Evolutionary conservation across 1,284 basidiomycete species (phyloP).

Genomic region (Apiotrichum mycotoxinovorans): DNA sequence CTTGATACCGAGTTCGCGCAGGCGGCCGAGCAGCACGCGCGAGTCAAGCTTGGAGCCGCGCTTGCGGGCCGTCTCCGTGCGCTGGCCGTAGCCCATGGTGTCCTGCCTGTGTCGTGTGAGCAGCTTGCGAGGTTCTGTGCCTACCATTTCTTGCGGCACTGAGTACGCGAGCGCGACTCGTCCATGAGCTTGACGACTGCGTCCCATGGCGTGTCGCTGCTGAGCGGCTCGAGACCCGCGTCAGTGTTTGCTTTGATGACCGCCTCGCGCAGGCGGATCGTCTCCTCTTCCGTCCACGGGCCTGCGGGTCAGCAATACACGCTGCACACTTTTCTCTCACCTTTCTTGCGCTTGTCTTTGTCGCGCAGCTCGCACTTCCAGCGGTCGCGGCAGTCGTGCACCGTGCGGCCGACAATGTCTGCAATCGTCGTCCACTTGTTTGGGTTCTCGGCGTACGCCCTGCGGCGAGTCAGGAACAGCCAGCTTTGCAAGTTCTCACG

Average conservation of each 20-base stretch:
- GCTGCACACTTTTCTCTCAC: not conserved
- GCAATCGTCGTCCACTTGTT: constrained; percentile 40
- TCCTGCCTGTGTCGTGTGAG: constrained; percentile 9
- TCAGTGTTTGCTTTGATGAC: constrained; percentile 24
- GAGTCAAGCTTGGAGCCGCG: constrained; percentile 9
- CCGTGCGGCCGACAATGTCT: constrained; percentile 32
- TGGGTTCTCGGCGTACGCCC: constrained; percentile 29
- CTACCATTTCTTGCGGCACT: constrained; percentile 8
- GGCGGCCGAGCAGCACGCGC: constrained; percentile 6
- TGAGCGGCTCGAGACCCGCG: constrained; percentile 19
- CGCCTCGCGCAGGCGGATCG: constrained; percentile 16
- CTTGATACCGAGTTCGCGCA: constrained; percentile 12
- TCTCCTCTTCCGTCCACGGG: constrained; percentile 28
- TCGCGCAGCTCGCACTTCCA: constrained; percentile 31
- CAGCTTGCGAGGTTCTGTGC: not conserved
- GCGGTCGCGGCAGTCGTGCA: constrained; percentile 38
- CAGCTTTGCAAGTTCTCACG: constrained; percentile 19
- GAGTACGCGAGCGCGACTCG: constrained; percentile 1
- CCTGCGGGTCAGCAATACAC: not conserved
- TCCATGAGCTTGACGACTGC: constrained; percentile 24
- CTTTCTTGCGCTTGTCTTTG: constrained; percentile 18
- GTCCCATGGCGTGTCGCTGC: constrained; percentile 33
- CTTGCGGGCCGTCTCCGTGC: not conserved
- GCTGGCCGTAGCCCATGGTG: constrained; percentile 6
- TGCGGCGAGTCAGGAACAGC: constrained; percentile 12